These are phyloP conservation scores for Gomphus bonarii DNA, from an alignment of 1,284 basidiomycete genomes.

Conservation along the genomic window DNA sequence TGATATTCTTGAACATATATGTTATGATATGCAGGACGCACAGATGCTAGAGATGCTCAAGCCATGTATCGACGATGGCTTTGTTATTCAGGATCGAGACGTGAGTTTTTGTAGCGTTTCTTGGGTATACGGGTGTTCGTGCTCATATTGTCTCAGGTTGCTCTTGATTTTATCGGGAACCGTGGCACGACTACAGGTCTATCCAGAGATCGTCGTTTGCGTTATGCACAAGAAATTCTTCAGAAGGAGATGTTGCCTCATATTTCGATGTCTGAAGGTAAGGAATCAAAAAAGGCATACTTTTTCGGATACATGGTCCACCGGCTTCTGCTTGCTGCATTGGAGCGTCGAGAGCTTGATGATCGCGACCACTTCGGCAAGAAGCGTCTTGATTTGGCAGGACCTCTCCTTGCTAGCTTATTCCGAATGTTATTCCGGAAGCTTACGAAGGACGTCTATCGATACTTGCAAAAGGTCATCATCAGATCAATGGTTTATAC, in stretches of 20 bases:
- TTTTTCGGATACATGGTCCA: conserved; percentile 99
- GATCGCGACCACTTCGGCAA: conserved; percentile 99
- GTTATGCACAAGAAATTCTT: conserved; percentile 95
- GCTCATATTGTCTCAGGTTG: conserved; percentile 33
- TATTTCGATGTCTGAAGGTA: conserved; percentile 92
- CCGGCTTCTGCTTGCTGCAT: conserved; percentile 83
- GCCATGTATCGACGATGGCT: conserved; percentile 97
- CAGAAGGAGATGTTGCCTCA: conserved; percentile 99
- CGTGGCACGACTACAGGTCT: conserved; percentile 94
- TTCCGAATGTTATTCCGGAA: conserved; percentile 99
- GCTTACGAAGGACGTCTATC: conserved; percentile 93
- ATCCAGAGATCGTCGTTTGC: conserved; percentile 84
- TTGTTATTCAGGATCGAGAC: conserved; percentile 96
- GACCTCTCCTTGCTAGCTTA: conserved; percentile 87
- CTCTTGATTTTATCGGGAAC: conserved; percentile 96
- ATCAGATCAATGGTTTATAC: neutral
- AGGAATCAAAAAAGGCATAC: conserved; percentile 97
- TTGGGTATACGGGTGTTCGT: conserved; percentile 1
- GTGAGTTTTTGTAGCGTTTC: conserved; percentile 29
- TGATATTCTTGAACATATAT: conserved; percentile 97
- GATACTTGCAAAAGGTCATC: conserved; percentile 88
- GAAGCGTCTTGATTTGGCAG: conserved; percentile 94
- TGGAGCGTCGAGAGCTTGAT: conserved; percentile 93
- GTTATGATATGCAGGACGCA: conserved; percentile 93
- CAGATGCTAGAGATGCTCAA: conserved; percentile 98